A percentile compares a stretch with the other conserved stretches of the same genome.
These are phyloP conservation scores for Amanita phalloides DNA, from an alignment of 768 basidiomycete species.

Conservation along the genomic window DNA sequence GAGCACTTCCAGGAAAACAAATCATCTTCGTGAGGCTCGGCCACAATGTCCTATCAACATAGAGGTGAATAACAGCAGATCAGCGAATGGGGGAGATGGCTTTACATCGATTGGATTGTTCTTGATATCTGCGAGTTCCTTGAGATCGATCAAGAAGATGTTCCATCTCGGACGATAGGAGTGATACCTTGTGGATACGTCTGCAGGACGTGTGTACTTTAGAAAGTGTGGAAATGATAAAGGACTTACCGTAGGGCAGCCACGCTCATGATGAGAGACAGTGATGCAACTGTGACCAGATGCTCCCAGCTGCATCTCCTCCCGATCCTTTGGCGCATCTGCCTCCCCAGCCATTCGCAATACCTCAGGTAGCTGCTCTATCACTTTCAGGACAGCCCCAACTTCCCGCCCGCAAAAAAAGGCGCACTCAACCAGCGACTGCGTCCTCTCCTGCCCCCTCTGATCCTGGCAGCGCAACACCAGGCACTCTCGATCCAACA, in stretches of 20 bases:
- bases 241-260: slow-evolving; percentile 29
- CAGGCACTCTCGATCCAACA: slow-evolving; percentile 21
- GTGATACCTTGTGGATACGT: slow-evolving; percentile 61
- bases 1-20: slow-evolving; percentile 68
- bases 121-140: slow-evolving; percentile 62
- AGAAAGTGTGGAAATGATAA: neutral
- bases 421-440: slow-evolving; percentile 35
- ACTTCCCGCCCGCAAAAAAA: slow-evolving; percentile 41
- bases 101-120: slow-evolving; percentile 55
- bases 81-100: slow-evolving; percentile 7
- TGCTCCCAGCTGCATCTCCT: neutral
- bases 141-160: slow-evolving; percentile 4
- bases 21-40: slow-evolving; percentile 60
- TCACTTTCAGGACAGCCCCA: slow-evolving; percentile 10
- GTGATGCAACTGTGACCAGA: neutral
- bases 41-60: slow-evolving; percentile 43
- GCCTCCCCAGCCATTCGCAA: neutral
- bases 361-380: neutral
- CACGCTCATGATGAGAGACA: slow-evolving; percentile 16
- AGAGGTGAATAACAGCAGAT: slow-evolving; percentile 7
- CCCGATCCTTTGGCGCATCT: neutral
- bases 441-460: slow-evolving; percentile 52
- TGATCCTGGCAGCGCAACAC: slow-evolving; percentile 27
- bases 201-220: slow-evolving; percentile 25
- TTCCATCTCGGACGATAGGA: slow-evolving; percentile 4